Percentiles rank a stretch among this genome's conserved stretches.
These are phyloP conservation scores for Colletotrichum incanum DNA, from an alignment of 2,329 filamentous ascomycete species.

Conservation along the genomic window DNA sequence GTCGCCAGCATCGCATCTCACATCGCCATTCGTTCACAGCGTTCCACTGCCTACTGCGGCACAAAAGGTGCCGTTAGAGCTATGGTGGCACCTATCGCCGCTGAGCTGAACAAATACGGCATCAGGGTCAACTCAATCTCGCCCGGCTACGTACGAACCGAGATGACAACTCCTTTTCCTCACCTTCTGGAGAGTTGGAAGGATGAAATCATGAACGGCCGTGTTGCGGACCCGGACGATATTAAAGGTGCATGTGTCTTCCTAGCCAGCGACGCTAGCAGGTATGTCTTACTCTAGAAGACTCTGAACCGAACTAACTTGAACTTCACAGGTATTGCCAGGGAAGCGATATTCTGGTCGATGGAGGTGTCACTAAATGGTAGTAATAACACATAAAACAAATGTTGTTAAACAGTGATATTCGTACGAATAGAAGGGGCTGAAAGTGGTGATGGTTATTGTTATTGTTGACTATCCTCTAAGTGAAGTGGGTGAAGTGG, in stretches of 20 bases:
- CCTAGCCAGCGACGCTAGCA: constrained; percentile 63
- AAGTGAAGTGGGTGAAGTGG: too few relatives aligned
- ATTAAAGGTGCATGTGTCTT: constrained; percentile 65
- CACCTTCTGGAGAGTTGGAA: constrained; percentile 65
- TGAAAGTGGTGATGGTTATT: too few relatives aligned
- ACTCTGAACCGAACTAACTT: neutral
- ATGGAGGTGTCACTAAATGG: constrained; percentile 61
- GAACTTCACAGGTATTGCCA: constrained; percentile 52
- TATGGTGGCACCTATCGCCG: constrained; percentile 40
- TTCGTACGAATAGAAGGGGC: too few relatives aligned
- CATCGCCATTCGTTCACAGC: constrained; percentile 65
- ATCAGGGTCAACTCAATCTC: constrained; percentile 41
- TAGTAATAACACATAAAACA: constrained; percentile 41
- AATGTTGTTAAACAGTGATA: too few relatives aligned
- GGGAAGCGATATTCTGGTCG: constrained; percentile 62
- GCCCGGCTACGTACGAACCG: constrained; percentile 41
- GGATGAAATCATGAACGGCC: constrained; percentile 63
- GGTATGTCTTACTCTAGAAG: constrained; percentile 46
- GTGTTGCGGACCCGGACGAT: constrained; percentile 65
- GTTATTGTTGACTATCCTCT: too few relatives aligned
- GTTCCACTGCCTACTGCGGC: constrained; percentile 53
- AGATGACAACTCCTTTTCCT: constrained; percentile 55
- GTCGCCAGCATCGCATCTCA: constrained; percentile 69
- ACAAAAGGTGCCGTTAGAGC: constrained; percentile 42
- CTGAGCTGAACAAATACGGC: constrained; percentile 32